Evolutionary conservation across 441 rosid species (phyloP), one percentile per base, ranked within the genome.

Genomic region (Metrosideros polymorpha): DNA sequence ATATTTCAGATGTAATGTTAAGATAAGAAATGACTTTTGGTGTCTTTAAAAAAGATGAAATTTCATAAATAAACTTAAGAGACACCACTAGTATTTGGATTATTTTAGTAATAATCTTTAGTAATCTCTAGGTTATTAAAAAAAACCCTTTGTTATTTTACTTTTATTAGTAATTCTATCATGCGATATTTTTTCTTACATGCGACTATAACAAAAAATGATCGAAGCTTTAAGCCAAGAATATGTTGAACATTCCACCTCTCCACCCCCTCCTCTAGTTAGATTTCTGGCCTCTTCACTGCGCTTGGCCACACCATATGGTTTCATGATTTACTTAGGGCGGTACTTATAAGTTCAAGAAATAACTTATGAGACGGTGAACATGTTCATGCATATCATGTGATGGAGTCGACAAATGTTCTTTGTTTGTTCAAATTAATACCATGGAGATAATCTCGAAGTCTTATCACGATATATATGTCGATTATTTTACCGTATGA

Each of bases 331-430:
- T 4, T 2, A 66, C 45, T 66, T 9, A 2, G 27, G 27, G 9
- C 14, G 10, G 9, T 71, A 6, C 47, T 35, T 3, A 71, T 47
- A 71, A 9, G 47, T 71, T 71, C 47, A 71, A 19, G 14, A 71
- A 63, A 22, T 22, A 35, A 71, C 47, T 71, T 71, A 22, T 35
- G 22, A 3, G 5, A 71, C 0, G 0, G 0, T 22, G n/a, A 10
- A 39, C 0, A 13, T 39, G 15, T 71, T 39, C 9, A 22, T 35
- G 25, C 0, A 32, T 6, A 63, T 7, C 7, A 18, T 63, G 18
- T 32, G 18, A 32, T 18, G 2, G 10, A 0, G 13, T 32, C 4
- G 1, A 32, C 1, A 19, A 3, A 63, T 3, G 18, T 0, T 7
- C 47, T 39, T 6, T 3, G 2, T 14, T 35, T 35, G 47, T 35